Conservation (phyloP, 768 basidiomycete species). For the Lentinus tigrinus region DNA sequence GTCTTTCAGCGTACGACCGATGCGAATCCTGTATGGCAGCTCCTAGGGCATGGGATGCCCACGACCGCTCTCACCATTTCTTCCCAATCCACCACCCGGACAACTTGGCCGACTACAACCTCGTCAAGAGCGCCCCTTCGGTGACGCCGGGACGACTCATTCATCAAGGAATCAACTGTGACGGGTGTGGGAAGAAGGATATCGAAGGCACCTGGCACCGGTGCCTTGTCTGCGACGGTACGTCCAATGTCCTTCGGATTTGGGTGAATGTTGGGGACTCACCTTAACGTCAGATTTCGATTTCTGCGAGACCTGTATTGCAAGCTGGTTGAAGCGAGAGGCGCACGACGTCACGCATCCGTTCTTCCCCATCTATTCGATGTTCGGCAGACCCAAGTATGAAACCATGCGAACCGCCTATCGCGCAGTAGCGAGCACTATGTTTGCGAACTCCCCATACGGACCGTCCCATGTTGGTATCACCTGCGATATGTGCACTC, state of each 20-base stretch:
- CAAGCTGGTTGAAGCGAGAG: background rate
- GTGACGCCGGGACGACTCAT: background rate
- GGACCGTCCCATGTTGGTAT: background rate
- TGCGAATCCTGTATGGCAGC: slow-evolving; percentile 16
- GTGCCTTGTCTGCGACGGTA: slow-evolving; percentile 65
- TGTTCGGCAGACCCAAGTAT: slow-evolving; percentile 3
- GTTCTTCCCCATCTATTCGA: slow-evolving; percentile 21
- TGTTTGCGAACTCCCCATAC: background rate
- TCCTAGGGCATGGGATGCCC: background rate
- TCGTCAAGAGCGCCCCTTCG: slow-evolving; percentile 1
- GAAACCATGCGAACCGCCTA: background rate
- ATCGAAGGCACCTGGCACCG: background rate
- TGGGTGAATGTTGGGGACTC: too few species aligned
- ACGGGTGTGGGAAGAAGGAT: slow-evolving; percentile 46
- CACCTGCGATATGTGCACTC: background rate
- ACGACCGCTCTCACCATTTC: slow-evolving; percentile 14
- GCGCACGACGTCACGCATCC: slow-evolving; percentile 12
- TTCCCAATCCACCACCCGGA: slow-evolving; percentile 6
- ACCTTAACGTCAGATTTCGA: slow-evolving; percentile 15
- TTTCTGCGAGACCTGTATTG: slow-evolving; percentile 18
- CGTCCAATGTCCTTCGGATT: too few species aligned
- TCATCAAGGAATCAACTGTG: slow-evolving; percentile 60
- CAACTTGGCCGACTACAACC: slow-evolving; percentile 1
- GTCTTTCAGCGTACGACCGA: slow-evolving; percentile 14
- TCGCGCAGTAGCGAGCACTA: background rate